A percentile compares a stretch with the other conserved stretches of the same genome.
Conservation (phyloP, 2,329 filamentous ascomycete species). For the Hirsutella thompsonii region DNA sequence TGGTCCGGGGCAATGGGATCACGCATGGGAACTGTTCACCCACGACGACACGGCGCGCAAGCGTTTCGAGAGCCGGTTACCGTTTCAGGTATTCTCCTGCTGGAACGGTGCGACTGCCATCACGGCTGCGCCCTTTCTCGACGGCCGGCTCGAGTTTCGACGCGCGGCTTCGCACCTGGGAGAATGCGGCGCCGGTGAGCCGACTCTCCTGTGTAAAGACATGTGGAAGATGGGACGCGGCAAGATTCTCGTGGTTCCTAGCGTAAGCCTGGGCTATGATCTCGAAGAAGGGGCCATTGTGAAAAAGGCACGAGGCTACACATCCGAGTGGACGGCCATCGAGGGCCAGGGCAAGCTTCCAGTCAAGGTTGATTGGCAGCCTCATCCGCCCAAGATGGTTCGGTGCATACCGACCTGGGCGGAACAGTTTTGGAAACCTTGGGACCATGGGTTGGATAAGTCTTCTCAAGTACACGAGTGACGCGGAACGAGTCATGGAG, state of each 20-base stretch:
- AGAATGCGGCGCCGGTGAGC: constrained; percentile 43
- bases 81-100: constrained; percentile 48
- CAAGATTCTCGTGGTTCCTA: constrained; percentile 42
- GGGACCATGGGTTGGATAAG: constrained; percentile 10
- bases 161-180: constrained; percentile 10
- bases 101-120: constrained; percentile 45
- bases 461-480: not conserved
- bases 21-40: constrained; percentile 38
- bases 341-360: not conserved
- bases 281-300: not conserved
- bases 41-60: constrained; percentile 23
- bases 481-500: too few species aligned
- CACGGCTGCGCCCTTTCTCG: constrained; percentile 31
- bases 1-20: constrained; percentile 32
- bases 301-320: not conserved
- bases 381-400: constrained; percentile 28
- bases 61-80: constrained; percentile 21
- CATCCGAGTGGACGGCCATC: not conserved
- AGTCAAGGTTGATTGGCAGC: constrained; percentile 29
- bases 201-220: constrained; percentile 43
- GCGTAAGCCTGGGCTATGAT: constrained; percentile 41
- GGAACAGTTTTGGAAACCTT: constrained; percentile 27
- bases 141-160: constrained; percentile 31
- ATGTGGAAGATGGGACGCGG: constrained; percentile 35
- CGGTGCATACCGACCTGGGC: constrained; percentile 32